Percentiles rank a stretch among this genome's conserved stretches.
phyloP scores from a whole-genome alignment of 352 stramenopile genomes.

The Phytophthora pinifolia region DNA sequence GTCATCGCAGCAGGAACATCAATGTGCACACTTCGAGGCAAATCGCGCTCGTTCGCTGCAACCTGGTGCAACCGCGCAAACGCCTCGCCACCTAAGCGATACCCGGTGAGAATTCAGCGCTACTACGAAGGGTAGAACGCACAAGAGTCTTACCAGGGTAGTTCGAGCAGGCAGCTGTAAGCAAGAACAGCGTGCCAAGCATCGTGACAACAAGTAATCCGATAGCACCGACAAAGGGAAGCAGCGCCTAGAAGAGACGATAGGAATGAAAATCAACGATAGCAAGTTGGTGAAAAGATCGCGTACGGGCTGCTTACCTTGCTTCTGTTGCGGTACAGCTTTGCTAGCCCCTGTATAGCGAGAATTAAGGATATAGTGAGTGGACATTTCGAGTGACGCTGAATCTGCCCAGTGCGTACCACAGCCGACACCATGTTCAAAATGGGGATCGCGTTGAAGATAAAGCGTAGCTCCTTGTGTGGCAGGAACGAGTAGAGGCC shows the following conservation, averaged over 20 bases:
- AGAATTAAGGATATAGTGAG: too few relatives aligned
- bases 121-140: too few relatives aligned
- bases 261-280: background rate
- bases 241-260: slow-evolving; percentile 30
- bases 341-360: slow-evolving; percentile 73
- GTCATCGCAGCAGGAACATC: slow-evolving; percentile 95
- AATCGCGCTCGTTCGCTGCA: slow-evolving; percentile 31
- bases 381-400: too few relatives aligned
- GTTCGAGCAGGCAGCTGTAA: slow-evolving; percentile 84
- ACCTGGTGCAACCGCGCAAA: slow-evolving; percentile 67
- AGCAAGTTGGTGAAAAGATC: background rate
- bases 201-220: slow-evolving; percentile 48
- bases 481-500: slow-evolving; percentile 95
- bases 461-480: slow-evolving; percentile 98
- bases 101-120: too few relatives aligned
- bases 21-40: slow-evolving; percentile 81
- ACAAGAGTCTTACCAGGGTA: slow-evolving; percentile 87
- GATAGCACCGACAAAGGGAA: slow-evolving; percentile 56
- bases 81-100: slow-evolving; percentile 75
- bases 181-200: slow-evolving; percentile 55
- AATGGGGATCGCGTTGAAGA: slow-evolving; percentile 97
- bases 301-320: slow-evolving; percentile 39
- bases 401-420: too few relatives aligned
- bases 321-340: slow-evolving; percentile 59
- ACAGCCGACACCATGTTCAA: slow-evolving; percentile 93